Percentiles rank a stretch among this genome's conserved stretches.
phyloP scores from a whole-genome alignment of 106 monocot species.

The Cymbidium sinense region DNA sequence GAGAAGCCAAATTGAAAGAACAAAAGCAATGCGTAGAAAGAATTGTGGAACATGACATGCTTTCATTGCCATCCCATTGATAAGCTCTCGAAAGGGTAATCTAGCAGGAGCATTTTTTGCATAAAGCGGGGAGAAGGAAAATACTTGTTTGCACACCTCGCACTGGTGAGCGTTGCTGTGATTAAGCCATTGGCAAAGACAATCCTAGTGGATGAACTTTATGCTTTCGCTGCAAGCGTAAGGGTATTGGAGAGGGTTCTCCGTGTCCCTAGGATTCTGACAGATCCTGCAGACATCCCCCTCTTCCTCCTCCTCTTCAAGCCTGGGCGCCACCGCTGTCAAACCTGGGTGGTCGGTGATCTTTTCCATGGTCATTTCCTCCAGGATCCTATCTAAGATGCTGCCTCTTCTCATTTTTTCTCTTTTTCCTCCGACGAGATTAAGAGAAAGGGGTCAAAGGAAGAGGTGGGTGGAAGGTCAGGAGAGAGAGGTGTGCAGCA shows the following conservation, averaged over 20 bases:
- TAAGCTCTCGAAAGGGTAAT: conserved; percentile 87
- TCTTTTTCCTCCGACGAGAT: neutral
- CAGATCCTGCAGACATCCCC: conserved; percentile 99
- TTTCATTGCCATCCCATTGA: conserved; percentile 90
- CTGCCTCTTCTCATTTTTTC: neutral
- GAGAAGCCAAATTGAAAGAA: conserved; percentile 96
- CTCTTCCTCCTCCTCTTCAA: conserved; percentile 86
- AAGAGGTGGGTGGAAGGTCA: neutral
- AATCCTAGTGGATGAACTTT: conserved; percentile 97
- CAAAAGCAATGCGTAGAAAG: conserved; percentile 84
- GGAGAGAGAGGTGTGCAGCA: too few relatives aligned
- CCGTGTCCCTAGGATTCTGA: conserved; percentile 74
- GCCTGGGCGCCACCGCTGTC: conserved; percentile 12
- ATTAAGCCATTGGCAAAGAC: conserved; percentile 97
- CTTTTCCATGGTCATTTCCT: conserved; percentile 9
- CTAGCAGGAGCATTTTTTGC: conserved; percentile 88
- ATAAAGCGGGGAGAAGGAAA: conserved; percentile 95
- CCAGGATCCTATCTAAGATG: too few relatives aligned
- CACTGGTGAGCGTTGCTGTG: conserved; percentile 97
- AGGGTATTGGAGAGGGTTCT: conserved; percentile 79
- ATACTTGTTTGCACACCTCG: conserved; percentile 99
- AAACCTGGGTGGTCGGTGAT: conserved; percentile 12
- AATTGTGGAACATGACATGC: conserved; percentile 85
- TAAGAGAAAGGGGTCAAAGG: neutral
- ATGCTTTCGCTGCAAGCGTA: conserved; percentile 99